Evolutionary conservation across 176 grass and related monocot species (phyloP).

Genomic region (Avena insularis): DNA sequence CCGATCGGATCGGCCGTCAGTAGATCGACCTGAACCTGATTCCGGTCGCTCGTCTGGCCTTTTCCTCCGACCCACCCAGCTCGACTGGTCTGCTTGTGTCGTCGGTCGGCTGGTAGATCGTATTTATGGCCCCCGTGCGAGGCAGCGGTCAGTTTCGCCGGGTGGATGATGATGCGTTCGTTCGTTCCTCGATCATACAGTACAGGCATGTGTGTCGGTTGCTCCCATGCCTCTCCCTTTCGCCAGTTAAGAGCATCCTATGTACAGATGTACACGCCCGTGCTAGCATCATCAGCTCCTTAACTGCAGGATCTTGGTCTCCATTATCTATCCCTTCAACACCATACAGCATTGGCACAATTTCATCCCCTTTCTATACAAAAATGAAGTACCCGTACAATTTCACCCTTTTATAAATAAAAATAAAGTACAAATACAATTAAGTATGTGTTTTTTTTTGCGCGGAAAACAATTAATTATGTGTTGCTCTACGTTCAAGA

Average conservation of each 20-base stretch:
- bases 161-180: neutral
- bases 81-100: neutral
- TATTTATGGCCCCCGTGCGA: conserved; percentile 17
- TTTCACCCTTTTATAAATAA: no score
- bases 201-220: neutral
- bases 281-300: neutral
- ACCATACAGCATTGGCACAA: neutral
- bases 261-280: neutral
- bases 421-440: no score
- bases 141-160: neutral
- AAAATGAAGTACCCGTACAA: no score
- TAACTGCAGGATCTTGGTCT: conserved; percentile 1
- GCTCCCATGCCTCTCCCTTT: neutral
- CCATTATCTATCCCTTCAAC: no score
- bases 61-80: neutral
- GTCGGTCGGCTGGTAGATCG: neutral
- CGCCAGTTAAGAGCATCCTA: neutral
- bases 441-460: no score
- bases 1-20: neutral
- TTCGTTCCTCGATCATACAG: neutral
- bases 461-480: no score
- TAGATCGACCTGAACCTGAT: neutral
- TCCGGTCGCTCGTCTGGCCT: neutral
- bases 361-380: no score
- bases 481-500: no score